phyloP scores from a whole-genome alignment of 257 asterid species.

The Leptodermis oblonga region DNA sequence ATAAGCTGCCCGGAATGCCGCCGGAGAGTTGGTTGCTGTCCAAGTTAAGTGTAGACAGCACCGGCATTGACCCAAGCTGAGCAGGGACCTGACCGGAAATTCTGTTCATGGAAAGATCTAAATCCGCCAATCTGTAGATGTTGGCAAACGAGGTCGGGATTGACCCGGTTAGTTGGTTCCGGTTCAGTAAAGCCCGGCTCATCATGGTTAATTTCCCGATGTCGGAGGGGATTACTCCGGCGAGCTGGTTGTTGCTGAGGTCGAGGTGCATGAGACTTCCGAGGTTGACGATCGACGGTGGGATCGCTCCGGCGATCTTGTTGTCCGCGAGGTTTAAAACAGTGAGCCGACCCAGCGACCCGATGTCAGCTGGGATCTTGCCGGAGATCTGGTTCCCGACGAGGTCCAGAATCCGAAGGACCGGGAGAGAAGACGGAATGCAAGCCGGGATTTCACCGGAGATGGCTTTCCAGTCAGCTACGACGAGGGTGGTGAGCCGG shows the following conservation, averaged over 20 bases:
- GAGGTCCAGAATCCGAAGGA: slow-evolving; percentile 63
- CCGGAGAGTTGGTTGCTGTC: slow-evolving; percentile 65
- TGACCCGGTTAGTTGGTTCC: slow-evolving; percentile 72
- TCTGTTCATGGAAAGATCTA: slow-evolving; percentile 67
- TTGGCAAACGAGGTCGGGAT: slow-evolving; percentile 58
- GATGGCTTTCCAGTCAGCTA: slow-evolving; percentile 90
- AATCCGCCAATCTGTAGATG: slow-evolving; percentile 67
- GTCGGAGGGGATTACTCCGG: slow-evolving; percentile 65
- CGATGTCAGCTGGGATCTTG: slow-evolving; percentile 62
- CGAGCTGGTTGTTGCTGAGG: slow-evolving; percentile 59
- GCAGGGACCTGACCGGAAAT: slow-evolving; percentile 64
- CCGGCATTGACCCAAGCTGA: slow-evolving; percentile 82
- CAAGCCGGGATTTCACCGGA: slow-evolving; percentile 81
- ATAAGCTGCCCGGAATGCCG: slow-evolving; percentile 42
- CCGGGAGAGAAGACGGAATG: slow-evolving; percentile 52
- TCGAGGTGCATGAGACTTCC: slow-evolving; percentile 71
- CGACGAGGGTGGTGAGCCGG: slow-evolving; percentile 65
- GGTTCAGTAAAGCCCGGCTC: slow-evolving; percentile 72
- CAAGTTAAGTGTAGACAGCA: slow-evolving; percentile 69
- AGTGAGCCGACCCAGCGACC: slow-evolving; percentile 54
- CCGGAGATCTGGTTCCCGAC: slow-evolving; percentile 83
- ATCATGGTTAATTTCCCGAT: slow-evolving; percentile 76
- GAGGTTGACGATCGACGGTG: slow-evolving; percentile 62
- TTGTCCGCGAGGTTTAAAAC: slow-evolving; percentile 85
- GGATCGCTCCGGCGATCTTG: slow-evolving; percentile 57